Conservation (phyloP, 306 rosid species). For the Dalbergia oliveri region DNA sequence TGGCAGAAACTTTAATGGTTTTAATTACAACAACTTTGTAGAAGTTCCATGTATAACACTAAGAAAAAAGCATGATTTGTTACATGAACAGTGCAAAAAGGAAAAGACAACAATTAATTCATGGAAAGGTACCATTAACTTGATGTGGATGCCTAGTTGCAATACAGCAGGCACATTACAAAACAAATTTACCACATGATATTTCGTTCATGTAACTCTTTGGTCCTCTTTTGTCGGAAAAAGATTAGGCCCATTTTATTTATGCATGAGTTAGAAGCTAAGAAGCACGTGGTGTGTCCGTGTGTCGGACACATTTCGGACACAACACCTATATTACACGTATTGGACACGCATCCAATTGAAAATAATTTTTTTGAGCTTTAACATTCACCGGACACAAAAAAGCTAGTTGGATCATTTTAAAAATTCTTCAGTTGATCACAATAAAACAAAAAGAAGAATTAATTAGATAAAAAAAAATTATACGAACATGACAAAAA, state of each 20-base stretch:
- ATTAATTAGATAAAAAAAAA: too few species aligned
- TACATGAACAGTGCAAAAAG: neutral
- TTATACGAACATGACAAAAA: too few species aligned
- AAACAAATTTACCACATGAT: neutral
- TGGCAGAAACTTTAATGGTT: neutral
- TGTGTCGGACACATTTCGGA: too few species aligned
- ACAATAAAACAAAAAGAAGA: too few species aligned
- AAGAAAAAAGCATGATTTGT: neutral
- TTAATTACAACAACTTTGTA: neutral
- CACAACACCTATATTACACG: too few species aligned
- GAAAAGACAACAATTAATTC: conserved; percentile 26
- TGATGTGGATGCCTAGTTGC: neutral
- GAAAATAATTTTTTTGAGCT: too few species aligned
- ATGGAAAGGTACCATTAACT: conserved; percentile 35
- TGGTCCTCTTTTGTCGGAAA: neutral
- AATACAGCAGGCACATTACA: neutral
- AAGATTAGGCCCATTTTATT: neutral
- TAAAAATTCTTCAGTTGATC: too few species aligned
- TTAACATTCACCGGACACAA: too few species aligned
- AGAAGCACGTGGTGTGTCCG: too few species aligned
- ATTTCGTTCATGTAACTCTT: neutral
- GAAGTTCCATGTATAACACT: neutral
- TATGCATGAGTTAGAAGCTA: neutral
- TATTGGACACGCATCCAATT: too few species aligned
- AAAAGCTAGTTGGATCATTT: too few species aligned